Evolutionary conservation across 768 basidiomycete species (phyloP), one percentile per base, ranked within the genome.

Genomic region (Podaxis sp.): DNA sequence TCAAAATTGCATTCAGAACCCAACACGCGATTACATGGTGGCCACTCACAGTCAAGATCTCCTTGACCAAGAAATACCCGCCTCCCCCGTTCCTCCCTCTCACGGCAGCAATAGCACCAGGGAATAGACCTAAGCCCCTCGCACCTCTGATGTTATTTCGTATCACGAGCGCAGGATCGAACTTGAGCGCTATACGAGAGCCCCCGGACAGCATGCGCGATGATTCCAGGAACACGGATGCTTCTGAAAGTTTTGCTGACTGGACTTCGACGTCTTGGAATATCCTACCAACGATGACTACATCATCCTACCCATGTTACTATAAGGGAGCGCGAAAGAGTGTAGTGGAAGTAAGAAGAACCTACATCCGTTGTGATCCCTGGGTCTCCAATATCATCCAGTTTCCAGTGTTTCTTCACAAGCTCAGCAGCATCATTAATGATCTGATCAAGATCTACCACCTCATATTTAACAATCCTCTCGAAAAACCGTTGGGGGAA

Each of bases 1-100:
- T 13, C 8, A 57, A 49, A 3, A 26, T 56, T 15, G 8, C 1
- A 44, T 40, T 52, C 46, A 19, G 12, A 15, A 17, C 24, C 12
- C 36, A 46, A 36, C 3, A 24, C 8, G 36, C 2, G 51, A 7
- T 1, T 17, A 19, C 15, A 55, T 44, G 61, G 30, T 22, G 15
- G 15, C 19, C 15, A 76, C 90, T 72, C 70, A 98, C 96, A 66
- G 87, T 77, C 40, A 97, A 73, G 8, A 96, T 79, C 69, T 98
- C 95, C 26, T 85, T 85, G 0, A 90, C 96, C 9, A 86, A 80
- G 71, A 98, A 99, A 77, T 87, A 87, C 2, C 87, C 90, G 4
- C 93, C 95, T 2, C 95, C 93, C 1, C 95, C 95, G 73, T 99
- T 99, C 72, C 84, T 85, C 0, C 97, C 97, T 64, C 87, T 92